These are phyloP conservation scores for Metarhizium robertsii DNA, from an alignment of 2,329 filamentous ascomycete species.

Conservation along the genomic window DNA sequence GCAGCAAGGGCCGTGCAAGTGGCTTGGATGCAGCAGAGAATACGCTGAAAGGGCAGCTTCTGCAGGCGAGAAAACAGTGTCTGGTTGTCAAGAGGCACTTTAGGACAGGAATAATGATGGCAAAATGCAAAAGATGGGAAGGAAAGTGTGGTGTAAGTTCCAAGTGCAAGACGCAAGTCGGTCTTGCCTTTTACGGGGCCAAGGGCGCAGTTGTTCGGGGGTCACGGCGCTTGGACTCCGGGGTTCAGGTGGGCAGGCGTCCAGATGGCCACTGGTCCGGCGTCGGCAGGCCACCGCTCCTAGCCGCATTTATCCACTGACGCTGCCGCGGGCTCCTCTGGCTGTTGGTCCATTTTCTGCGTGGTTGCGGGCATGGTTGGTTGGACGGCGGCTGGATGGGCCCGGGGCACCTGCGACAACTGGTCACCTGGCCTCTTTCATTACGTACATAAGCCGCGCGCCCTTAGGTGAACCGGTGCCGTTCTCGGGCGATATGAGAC, in stretches of 20 bases:
- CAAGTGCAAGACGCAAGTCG: background rate
- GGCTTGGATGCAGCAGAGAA: background rate
- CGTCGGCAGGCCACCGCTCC: constrained; percentile 6
- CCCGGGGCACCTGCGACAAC: too few species aligned
- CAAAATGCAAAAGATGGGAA: background rate
- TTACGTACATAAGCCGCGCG: background rate
- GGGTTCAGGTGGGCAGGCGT: background rate
- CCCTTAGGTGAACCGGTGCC: background rate
- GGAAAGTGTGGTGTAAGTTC: background rate
- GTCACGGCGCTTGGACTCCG: background rate
- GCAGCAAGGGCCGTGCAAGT: background rate
- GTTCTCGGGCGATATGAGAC: background rate
- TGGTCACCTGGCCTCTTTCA: constrained; percentile 1
- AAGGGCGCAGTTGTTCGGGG: background rate
- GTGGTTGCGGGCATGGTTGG: too few species aligned
- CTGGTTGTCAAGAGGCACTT: too few species aligned
- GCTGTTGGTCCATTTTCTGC: background rate
- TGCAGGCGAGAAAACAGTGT: too few species aligned
- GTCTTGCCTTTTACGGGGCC: background rate
- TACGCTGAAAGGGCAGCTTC: background rate
- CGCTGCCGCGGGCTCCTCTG: background rate
- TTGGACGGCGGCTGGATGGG: too few species aligned
- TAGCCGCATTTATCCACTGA: constrained; percentile 6
- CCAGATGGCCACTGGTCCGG: constrained; percentile 1
- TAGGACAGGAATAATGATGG: background rate